phyloP scores from a whole-genome alignment of 352 stramenopile species.

The Globisporangium rhizosaccharum region DNA sequence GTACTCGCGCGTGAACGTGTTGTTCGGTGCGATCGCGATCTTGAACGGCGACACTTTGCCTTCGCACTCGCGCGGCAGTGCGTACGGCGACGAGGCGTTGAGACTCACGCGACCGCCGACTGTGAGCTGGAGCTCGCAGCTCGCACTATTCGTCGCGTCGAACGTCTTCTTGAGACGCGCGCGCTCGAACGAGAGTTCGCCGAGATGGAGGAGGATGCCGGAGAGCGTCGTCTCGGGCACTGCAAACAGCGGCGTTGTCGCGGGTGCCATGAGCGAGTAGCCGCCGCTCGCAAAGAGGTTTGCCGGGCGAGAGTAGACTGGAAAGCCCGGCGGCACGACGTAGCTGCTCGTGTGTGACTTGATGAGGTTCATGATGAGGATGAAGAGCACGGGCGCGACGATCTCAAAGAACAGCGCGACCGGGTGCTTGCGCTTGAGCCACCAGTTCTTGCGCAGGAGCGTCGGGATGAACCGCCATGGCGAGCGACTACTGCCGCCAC shows the following conservation, averaged over 20 bases:
- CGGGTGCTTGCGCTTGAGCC: slow-evolving; percentile 52
- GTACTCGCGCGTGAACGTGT: slow-evolving; percentile 49
- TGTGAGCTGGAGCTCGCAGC: slow-evolving; percentile 25
- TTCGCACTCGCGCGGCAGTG: slow-evolving; percentile 25
- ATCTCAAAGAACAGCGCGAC: slow-evolving; percentile 45
- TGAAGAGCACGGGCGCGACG: slow-evolving; percentile 46
- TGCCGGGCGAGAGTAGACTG: slow-evolving; percentile 20
- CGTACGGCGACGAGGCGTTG: slow-evolving; percentile 27
- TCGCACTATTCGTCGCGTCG: slow-evolving; percentile 17
- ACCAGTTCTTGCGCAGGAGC: slow-evolving; percentile 63
- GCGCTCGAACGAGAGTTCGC: too few relatives aligned
- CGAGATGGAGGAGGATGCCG: too few relatives aligned
- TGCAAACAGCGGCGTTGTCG: too few relatives aligned
- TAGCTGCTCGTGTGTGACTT: slow-evolving; percentile 53
- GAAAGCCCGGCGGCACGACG: slow-evolving; percentile 36
- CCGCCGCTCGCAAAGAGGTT: background rate
- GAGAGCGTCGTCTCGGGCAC: too few relatives aligned
- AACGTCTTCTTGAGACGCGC: slow-evolving; percentile 18
- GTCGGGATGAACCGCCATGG: slow-evolving; percentile 29
- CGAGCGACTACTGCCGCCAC: slow-evolving; percentile 8
- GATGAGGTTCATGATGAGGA: slow-evolving; percentile 44
- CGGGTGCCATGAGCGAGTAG: too few relatives aligned
- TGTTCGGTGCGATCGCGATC: slow-evolving; percentile 45
- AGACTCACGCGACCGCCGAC: slow-evolving; percentile 27
- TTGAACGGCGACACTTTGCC: slow-evolving; percentile 52